Evolutionary conservation across 2,329 filamentous ascomycete species (phyloP), one percentile per base, ranked within the genome.

Genomic region (Trichoderma sp.): DNA sequence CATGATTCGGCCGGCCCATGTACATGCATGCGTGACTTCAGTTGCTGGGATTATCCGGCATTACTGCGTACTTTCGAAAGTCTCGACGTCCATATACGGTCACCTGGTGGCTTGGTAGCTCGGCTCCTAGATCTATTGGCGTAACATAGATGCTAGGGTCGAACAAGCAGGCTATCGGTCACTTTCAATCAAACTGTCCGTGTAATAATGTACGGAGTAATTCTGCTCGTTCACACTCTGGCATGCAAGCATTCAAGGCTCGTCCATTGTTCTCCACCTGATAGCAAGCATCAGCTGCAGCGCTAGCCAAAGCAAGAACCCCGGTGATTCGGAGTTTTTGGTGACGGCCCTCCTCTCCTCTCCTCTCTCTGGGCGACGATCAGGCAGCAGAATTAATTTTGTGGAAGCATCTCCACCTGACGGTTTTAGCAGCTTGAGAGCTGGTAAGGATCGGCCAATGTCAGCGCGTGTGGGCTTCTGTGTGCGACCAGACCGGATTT

Each of bases 331-430:
- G 67, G 65, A 77, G 38, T 50, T 76, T 24, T 63, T 72, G 63
- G 59, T 69, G 73, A 74, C 53, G 53, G 74, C 24, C 41, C 50
- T 53, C 31, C 14, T 41, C n/a, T 75, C 16, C n/a, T 50, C 53
- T 45, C 53, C 33, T 56, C 69, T 71, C 29, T 21, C 33, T 35
- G 33, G 53, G 33, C 38, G 50, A 71, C 33, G 62, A 77, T 75
- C 71, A 78, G 77, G 76, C 77, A 78, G 53, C 76, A 78, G 76
- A 71, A 77, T 77, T 71, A 76, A 64, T 64, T 71, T 62, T 67
- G 72, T 74, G 75, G 76, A 38, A 75, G 56, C 64, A 64, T 75
- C 73, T 64, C 73, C 73, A 75, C 73, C 38, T 6, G 38, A 53
- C 29, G n/a, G 59, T 9, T 35, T 35, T 35, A 72, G 69, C 53